These are phyloP conservation scores for Marasmius tenuissimus DNA, from an alignment of 1,284 basidiomycete species.

Conservation along the genomic window DNA sequence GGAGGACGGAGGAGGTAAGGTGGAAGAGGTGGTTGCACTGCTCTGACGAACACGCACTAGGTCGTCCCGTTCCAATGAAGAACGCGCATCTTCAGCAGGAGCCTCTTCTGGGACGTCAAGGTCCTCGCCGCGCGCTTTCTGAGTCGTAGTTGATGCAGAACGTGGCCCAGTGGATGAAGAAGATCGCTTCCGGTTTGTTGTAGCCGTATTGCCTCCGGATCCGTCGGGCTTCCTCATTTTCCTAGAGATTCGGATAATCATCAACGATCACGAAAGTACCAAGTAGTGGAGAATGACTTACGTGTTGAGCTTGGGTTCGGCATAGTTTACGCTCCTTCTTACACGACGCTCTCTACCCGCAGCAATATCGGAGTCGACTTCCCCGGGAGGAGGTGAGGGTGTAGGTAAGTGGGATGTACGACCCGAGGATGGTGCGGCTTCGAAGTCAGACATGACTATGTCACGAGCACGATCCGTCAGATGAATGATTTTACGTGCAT, in stretches of 20 bases:
- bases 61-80: background rate
- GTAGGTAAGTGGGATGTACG: slow-evolving; percentile 48
- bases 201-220: slow-evolving; percentile 28
- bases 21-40: background rate
- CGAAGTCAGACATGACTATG: slow-evolving; percentile 28
- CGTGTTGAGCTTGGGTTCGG: slow-evolving; percentile 90
- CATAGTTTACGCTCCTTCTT: slow-evolving; percentile 84
- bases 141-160: slow-evolving; percentile 26
- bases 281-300: slow-evolving; percentile 38
- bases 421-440: slow-evolving; percentile 25
- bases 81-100: background rate
- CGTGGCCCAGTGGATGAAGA: slow-evolving; percentile 27
- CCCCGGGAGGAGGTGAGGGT: slow-evolving; percentile 38
- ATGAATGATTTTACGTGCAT: background rate
- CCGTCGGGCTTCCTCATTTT: slow-evolving; percentile 90
- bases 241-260: slow-evolving; percentile 35
- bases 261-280: slow-evolving; percentile 13
- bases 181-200: slow-evolving; percentile 17
- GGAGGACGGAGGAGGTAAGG: background rate
- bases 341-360: slow-evolving; percentile 63
- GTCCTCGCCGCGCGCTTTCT: slow-evolving; percentile 24
- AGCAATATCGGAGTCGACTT: slow-evolving; percentile 35
- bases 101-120: slow-evolving; percentile 6
- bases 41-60: background rate
- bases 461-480: slow-evolving; percentile 11